These are phyloP conservation scores for Trichosporon faecale DNA, from an alignment of 1,284 basidiomycete species.

Conservation along the genomic window DNA sequence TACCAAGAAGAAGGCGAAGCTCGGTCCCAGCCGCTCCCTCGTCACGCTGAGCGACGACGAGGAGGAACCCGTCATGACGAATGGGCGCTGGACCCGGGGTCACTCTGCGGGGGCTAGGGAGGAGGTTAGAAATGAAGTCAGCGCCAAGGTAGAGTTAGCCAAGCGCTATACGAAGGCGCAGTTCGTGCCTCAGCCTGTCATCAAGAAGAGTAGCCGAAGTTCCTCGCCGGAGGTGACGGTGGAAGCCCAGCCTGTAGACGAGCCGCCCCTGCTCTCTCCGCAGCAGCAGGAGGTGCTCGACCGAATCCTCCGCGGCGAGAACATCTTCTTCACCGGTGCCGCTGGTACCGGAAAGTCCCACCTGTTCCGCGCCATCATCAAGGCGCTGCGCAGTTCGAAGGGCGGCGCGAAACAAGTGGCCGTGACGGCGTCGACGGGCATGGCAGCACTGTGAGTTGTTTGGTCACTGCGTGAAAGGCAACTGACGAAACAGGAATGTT, in stretches of 20 bases:
- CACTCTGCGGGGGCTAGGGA: background rate
- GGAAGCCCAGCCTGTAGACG: too few species aligned
- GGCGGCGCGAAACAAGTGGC: slow-evolving; percentile 54
- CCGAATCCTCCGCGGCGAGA: slow-evolving; percentile 65
- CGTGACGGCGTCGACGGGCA: slow-evolving; percentile 71
- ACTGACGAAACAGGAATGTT: slow-evolving; percentile 55
- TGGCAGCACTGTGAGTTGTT: slow-evolving; percentile 48
- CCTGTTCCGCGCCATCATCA: slow-evolving; percentile 77
- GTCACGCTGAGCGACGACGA: background rate
- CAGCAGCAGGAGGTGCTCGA: slow-evolving; percentile 71
- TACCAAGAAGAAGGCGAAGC: background rate
- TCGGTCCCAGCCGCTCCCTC: background rate
- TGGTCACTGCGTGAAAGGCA: too few species aligned
- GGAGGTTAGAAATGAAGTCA: too few species aligned
- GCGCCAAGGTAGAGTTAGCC: too few species aligned
- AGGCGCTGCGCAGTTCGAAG: slow-evolving; percentile 55
- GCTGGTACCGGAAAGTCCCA: slow-evolving; percentile 95
- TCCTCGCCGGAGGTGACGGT: too few species aligned
- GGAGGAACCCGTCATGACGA: background rate
- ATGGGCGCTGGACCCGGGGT: background rate
- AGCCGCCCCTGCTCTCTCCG: slow-evolving; percentile 27
- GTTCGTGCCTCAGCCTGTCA: too few species aligned
- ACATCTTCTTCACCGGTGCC: slow-evolving; percentile 93
- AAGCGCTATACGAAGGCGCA: too few species aligned
- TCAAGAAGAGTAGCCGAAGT: too few species aligned